Evolutionary conservation across 148 eudicot genomes (phyloP).

Genomic region (Selenicereus undatus): DNA sequence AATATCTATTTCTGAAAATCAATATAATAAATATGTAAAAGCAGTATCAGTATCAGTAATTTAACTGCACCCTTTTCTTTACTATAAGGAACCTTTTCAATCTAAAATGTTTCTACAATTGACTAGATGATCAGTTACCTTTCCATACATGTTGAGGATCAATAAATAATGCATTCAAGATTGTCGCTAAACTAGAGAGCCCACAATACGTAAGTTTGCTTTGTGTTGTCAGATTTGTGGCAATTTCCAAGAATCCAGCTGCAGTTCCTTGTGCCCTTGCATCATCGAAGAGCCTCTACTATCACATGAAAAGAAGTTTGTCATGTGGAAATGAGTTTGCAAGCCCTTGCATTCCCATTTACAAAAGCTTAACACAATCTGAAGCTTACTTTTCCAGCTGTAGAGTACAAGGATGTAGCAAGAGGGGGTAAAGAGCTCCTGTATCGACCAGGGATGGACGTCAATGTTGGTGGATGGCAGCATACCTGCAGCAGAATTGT

Average conservation of each 20-base stretch:
- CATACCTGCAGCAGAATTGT: neutral
- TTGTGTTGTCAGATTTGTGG: conserved; percentile 11
- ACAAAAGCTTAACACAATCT: neutral
- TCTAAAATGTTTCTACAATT: neutral
- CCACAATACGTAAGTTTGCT: conserved; percentile 12
- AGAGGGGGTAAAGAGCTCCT: conserved; percentile 2
- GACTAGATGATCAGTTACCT: neutral
- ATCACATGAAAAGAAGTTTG: neutral
- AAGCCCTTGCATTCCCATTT: neutral
- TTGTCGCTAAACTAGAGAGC: conserved; percentile 7
- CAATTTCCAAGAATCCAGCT: conserved; percentile 6
- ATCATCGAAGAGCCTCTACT: neutral
- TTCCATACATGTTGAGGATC: conserved; percentile 17
- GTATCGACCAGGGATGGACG: neutral
- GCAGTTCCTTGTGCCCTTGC: conserved; percentile 5
- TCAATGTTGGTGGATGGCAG: neutral
- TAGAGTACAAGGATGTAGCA: neutral
- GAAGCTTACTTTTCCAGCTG: conserved; percentile 11
- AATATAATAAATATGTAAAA: no score
- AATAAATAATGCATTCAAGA: conserved; percentile 10
- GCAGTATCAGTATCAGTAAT: no score
- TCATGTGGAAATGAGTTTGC: no score
- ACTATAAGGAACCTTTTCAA: no score
- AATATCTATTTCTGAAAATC: neutral
- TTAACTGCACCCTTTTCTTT: no score